Base-by-base conservation (phyloP, 192 early-diverging fungal species). In the Coemansia sp. region DNA sequence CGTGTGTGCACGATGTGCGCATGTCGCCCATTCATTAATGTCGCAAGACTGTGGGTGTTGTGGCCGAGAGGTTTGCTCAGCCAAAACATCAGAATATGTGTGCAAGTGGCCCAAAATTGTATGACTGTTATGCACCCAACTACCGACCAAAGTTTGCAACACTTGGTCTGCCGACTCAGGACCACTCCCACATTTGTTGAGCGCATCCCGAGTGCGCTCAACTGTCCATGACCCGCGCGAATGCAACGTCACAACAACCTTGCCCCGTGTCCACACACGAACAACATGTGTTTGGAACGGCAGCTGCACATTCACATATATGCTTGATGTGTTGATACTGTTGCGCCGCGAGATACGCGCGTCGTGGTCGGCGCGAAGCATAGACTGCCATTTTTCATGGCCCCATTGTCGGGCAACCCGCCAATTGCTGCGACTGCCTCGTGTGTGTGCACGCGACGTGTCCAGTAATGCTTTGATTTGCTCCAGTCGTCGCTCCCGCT, bases 341-440 rank as follows among this genome's bases (percentile, higher is more conserved):
- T 34, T 34, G 31, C 31, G 31, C 6, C 31, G 31, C 31, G 31
- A 34, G 4, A 54, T 25, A 15, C 52, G 23, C 25, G 17, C 25
- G 19, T 28, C 25, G 15, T 54, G 14, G 25, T 54, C 52, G 25
- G 17, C 21, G 23, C 28, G 52, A 4, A 54, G 23, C 14, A 54
- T 3, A 26, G 11, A 7, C 19, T 26, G 52, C 57, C 57, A 58
- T 6, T 22, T 5, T 5, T 58, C 57, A 15, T 58, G 23, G 8
- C 57, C 57, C 57, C 57, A 58, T 10, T 17, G 57, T 1, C 40
- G 34, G 3, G 40, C 34, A 11, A 58, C 20, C 20, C 57, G 22
- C 36, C 40, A 37, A n/a, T 42, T 36, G 17, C 17, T 5, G 4
- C 22, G 8, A 25, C 22, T 14, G 26, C 36, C 20, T 5, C 37